Base-by-base conservation (phyloP, 768 basidiomycete genomes). In the Trametes elegans region DNA sequence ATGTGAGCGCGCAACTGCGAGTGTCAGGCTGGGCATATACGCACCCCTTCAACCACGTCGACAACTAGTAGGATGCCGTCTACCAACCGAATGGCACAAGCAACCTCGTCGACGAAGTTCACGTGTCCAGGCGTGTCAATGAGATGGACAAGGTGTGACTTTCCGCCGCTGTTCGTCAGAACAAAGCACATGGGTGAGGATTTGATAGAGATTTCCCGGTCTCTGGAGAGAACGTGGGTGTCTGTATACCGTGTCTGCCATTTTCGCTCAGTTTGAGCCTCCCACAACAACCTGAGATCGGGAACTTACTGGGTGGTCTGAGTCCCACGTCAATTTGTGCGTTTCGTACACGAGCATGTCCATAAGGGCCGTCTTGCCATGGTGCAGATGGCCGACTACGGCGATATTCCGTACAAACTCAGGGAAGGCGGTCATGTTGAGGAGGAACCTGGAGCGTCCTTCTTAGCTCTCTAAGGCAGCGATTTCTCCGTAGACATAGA, bases 61-160 rank as follows among this genome's bases (percentile, higher is more conserved):
- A 99, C 95, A 1, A 98, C 95, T 21, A 99, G 72, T 1, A 98
- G 71, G 40, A 97, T 84, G 29, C 97, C 97, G 67, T 99, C 97
- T 16, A 82, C 87, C 34, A 98, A 74, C 39, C 97, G 82, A 53
- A 95, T 83, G 7, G 91, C 79, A 7, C 88, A 83, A 2, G 94
- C 95, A 19, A 93, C 93, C 72, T 99, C 97, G 66, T 99, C 97
- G n/a, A 95, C 83, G 67, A 99, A 98, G 72, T 98, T 98, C 56
- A 95, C 92, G 65, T 99, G 97, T 29, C 97, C 97, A 3, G 97
- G 97, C 0, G 97, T 98, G 70, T 99, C 97, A 63, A 99, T 87
- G 27, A 98, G 71, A 71, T 99, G 95, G 48, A 98, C 69, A 19
- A 99, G 79, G 71, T 95, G 89, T 2, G 94, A 97, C 74, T 98